phyloP scores from a whole-genome alignment of 805 yeast genomes.

The Suhomyces sp. region DNA sequence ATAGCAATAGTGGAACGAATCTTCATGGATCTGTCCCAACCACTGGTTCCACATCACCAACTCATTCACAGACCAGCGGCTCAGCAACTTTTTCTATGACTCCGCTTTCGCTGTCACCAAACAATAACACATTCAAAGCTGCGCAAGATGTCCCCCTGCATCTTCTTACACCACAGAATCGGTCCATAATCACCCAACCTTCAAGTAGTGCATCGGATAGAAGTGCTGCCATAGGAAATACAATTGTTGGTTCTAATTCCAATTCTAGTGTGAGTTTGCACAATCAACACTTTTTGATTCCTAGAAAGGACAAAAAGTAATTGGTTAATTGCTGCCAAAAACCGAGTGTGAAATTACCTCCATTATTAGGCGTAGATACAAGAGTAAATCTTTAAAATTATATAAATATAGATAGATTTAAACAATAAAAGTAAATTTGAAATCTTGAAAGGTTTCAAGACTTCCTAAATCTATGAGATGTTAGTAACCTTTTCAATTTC shows the following conservation, averaged over 20 bases:
- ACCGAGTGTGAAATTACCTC: too few species aligned
- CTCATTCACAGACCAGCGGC: conserved; percentile 2
- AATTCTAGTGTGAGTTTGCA: conserved; percentile 26
- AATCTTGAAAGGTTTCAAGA: too few species aligned
- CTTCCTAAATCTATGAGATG: too few species aligned
- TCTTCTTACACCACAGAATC: background rate
- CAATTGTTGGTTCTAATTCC: conserved; percentile 15
- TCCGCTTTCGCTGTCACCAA: conserved; percentile 12
- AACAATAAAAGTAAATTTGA: too few species aligned
- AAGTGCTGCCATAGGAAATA: conserved; percentile 18
- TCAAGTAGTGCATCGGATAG: conserved; percentile 34
- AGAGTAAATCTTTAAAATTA: too few species aligned
- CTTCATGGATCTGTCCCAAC: background rate
- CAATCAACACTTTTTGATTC: conserved; percentile 32
- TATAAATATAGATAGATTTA: too few species aligned
- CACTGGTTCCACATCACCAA: conserved; percentile 6
- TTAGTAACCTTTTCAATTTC: too few species aligned
- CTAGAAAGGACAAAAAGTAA: conserved; percentile 25
- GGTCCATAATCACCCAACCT: conserved; percentile 15
- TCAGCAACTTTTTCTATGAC: conserved; percentile 11
- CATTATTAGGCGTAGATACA: too few species aligned
- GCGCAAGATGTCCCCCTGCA: conserved; percentile 5
- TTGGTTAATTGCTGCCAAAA: too few species aligned
- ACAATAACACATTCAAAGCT: conserved; percentile 4
- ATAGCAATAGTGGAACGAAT: conserved; percentile 6